phyloP scores from a whole-genome alignment of 148 eudicot genomes.

The Rhododendron williamsianum region DNA sequence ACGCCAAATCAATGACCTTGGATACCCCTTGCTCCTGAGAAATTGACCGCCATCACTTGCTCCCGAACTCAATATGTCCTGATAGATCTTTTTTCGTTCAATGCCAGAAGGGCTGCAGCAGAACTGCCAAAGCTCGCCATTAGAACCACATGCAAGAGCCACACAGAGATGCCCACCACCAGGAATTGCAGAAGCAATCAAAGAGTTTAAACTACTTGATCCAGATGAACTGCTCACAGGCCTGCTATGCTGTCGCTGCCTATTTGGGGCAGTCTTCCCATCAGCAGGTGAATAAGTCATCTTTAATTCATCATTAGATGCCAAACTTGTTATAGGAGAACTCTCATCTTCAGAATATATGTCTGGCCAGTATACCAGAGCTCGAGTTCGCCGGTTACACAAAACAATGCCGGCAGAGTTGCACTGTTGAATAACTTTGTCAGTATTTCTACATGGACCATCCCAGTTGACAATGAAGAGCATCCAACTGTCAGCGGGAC shows the following conservation, averaged over 20 bases:
- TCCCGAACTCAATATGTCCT: slow-evolving; percentile 24
- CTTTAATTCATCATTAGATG: slow-evolving; percentile 43
- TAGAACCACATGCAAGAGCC: slow-evolving; percentile 75
- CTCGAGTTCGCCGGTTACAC: slow-evolving; percentile 56
- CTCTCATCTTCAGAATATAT: slow-evolving; percentile 45
- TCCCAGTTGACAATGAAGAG: slow-evolving; percentile 63
- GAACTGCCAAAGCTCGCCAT: slow-evolving; percentile 80
- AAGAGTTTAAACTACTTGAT: slow-evolving; percentile 52
- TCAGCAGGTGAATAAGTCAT: slow-evolving; percentile 24
- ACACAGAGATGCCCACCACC: slow-evolving; percentile 39
- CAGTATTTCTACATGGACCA: slow-evolving; percentile 23
- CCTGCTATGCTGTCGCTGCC: slow-evolving; percentile 26
- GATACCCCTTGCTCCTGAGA: slow-evolving; percentile 53
- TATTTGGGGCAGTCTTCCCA: slow-evolving; percentile 33
- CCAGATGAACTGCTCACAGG: slow-evolving; percentile 34
- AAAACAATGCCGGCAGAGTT: slow-evolving; percentile 62
- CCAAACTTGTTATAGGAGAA: slow-evolving; percentile 37
- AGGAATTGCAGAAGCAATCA: slow-evolving; percentile 64
- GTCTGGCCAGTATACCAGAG: slow-evolving; percentile 76
- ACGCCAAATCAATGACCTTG: slow-evolving; percentile 86
- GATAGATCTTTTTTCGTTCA: slow-evolving; percentile 29
- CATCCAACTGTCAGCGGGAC: slow-evolving; percentile 53
- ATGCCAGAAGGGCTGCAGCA: slow-evolving; percentile 60
- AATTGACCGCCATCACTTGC: slow-evolving; percentile 32
- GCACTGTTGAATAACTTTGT: slow-evolving; percentile 28